Conservation (phyloP, 345 rosid species). For the Pistacia vera region DNA sequence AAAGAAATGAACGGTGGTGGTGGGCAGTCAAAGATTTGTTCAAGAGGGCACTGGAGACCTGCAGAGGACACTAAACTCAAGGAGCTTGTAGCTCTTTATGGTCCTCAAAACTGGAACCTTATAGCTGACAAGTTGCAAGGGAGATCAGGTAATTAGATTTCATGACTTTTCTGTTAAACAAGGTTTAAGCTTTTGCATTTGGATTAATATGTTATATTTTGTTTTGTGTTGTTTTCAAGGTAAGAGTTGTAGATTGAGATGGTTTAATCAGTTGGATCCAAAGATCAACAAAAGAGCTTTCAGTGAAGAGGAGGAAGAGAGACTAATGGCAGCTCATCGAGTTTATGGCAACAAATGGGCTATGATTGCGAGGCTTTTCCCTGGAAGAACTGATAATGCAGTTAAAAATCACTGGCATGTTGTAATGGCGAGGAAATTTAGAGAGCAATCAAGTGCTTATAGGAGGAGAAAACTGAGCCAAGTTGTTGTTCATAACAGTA, state of each 20-base stretch:
- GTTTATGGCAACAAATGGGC: conserved; percentile 74
- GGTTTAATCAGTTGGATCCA: conserved; percentile 58
- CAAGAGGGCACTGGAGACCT: conserved; percentile 51
- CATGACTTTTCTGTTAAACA: neutral
- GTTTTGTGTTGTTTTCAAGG: conserved; percentile 21
- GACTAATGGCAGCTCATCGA: conserved; percentile 58
- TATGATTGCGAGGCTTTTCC: conserved; percentile 56
- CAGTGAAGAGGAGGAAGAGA: conserved; percentile 49
- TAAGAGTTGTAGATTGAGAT: conserved; percentile 56
- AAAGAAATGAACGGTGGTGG: conserved; percentile 1
- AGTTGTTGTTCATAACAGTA: conserved; percentile 26
- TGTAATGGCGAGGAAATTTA: conserved; percentile 63
- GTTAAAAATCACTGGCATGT: conserved; percentile 78
- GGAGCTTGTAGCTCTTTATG: conserved; percentile 45
- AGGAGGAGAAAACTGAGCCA: conserved; percentile 35
- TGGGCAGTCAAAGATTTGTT: conserved; percentile 29
- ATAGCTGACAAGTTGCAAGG: conserved; percentile 46
- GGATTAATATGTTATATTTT: neutral
- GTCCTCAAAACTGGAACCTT: conserved; percentile 51
- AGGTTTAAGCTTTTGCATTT: neutral
- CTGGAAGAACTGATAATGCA: conserved; percentile 71
- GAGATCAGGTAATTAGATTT: conserved; percentile 37
- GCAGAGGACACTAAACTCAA: conserved; percentile 46
- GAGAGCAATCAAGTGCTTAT: conserved; percentile 42
- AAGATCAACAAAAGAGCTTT: conserved; percentile 41